A percentile compares a stretch with the other conserved stretches of the same genome.
These are phyloP conservation scores for Zygosaccharomyces pseudorouxii DNA, from an alignment of 805 yeast genomes.

Conservation along the genomic window DNA sequence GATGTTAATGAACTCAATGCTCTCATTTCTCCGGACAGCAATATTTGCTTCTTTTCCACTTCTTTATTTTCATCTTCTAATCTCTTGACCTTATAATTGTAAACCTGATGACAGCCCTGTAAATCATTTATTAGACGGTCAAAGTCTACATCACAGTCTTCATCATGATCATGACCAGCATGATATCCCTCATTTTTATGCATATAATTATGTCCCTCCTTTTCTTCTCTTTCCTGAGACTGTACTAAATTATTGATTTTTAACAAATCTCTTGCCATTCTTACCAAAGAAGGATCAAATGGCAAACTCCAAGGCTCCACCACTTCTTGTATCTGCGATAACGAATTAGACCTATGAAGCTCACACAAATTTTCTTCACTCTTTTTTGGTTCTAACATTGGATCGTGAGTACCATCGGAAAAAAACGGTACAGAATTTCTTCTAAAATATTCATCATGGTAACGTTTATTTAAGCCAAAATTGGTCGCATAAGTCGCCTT, in stretches of 20 bases:
- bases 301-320: slow-evolving; percentile 30
- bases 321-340: slow-evolving; percentile 25
- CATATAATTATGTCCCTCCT: slow-evolving; percentile 4
- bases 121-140: slow-evolving; percentile 11
- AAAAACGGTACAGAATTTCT: slow-evolving; percentile 26
- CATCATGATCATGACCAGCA: slow-evolving; percentile 8
- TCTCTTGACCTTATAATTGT: slow-evolving; percentile 17
- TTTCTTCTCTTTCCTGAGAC: slow-evolving; percentile 13
- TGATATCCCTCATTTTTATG: slow-evolving; percentile 2
- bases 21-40: slow-evolving; percentile 38
- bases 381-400: slow-evolving; percentile 2
- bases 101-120: slow-evolving; percentile 16
- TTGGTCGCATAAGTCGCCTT: slow-evolving; percentile 18
- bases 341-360: slow-evolving; percentile 23
- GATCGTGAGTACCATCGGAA: slow-evolving; percentile 11
- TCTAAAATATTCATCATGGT: slow-evolving; percentile 27
- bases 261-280: slow-evolving; percentile 30
- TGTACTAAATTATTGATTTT: slow-evolving; percentile 16
- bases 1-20: slow-evolving; percentile 56
- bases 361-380: not conserved
- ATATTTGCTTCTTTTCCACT: slow-evolving; percentile 28
- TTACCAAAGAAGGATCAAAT: slow-evolving; percentile 31
- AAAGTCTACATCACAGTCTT: slow-evolving; percentile 4
- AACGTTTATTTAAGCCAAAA: slow-evolving; percentile 16
- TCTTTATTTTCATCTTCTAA: slow-evolving; percentile 21